Percentiles rank a stretch among this genome's conserved stretches.
phyloP scores from a whole-genome alignment of 441 rosid species.

The Populus tomentosa region DNA sequence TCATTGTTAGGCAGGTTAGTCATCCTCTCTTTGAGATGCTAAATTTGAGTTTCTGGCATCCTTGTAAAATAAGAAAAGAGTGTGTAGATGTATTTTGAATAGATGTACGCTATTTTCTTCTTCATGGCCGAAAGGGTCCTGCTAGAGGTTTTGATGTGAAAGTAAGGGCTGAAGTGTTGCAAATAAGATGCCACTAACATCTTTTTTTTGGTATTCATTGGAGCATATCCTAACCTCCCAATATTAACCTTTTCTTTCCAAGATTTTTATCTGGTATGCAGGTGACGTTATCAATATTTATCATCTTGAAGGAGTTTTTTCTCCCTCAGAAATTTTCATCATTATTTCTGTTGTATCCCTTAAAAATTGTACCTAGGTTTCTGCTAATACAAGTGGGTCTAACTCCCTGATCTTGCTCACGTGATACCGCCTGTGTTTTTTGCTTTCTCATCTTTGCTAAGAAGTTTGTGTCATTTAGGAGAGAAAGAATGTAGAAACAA shows the following conservation, averaged over 20 bases:
- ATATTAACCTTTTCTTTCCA: neutral
- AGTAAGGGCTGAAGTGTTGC: neutral
- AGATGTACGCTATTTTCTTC: neutral
- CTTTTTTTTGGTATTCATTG: neutral
- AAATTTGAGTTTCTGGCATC: neutral
- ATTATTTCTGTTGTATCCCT: neutral
- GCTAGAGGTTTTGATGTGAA: neutral
- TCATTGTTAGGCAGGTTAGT: conserved; percentile 90
- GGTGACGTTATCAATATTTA: neutral
- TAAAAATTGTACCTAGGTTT: neutral
- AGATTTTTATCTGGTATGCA: neutral
- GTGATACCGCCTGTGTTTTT: neutral
- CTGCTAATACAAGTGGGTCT: neutral
- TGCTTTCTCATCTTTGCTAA: neutral
- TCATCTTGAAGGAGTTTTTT: neutral
- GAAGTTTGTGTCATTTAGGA: neutral
- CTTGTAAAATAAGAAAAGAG: neutral
- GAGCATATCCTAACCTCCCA: neutral
- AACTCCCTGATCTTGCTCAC: neutral
- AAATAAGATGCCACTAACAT: neutral
- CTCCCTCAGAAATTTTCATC: neutral
- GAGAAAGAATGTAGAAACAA: no score
- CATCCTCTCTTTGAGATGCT: conserved; percentile 3
- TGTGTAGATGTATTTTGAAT: neutral
- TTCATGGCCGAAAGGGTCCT: neutral